Conservation (phyloP, 768 basidiomycete species). For the Russula olivacea region DNA sequence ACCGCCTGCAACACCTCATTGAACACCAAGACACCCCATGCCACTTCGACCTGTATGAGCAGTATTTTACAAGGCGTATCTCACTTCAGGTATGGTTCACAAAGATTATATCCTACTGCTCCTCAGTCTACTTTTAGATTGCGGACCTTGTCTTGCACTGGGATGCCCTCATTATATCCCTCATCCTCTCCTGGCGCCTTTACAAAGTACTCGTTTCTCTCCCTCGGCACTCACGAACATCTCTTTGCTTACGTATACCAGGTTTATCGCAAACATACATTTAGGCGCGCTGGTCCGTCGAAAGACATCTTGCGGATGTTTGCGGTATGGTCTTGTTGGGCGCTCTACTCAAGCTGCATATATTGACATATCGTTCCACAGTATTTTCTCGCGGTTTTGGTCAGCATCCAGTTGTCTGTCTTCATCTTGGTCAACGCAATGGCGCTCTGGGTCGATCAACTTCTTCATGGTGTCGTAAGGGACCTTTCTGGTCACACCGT, state of each 20-base stretch:
- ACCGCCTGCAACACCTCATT: slow-evolving; percentile 37
- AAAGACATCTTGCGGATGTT: slow-evolving; percentile 45
- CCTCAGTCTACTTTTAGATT: slow-evolving; percentile 33
- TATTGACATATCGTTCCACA: slow-evolving; percentile 22
- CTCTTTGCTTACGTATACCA: slow-evolving; percentile 22
- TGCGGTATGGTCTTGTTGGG: slow-evolving; percentile 34
- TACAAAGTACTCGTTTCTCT: slow-evolving; percentile 33
- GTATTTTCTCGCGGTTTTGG: slow-evolving; percentile 51
- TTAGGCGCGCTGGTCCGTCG: slow-evolving; percentile 51
- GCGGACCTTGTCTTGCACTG: slow-evolving; percentile 44
- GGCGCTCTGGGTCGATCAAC: slow-evolving; percentile 52
- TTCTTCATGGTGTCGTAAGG: slow-evolving; percentile 43
- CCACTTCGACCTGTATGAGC: slow-evolving; percentile 41
- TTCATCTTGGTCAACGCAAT: slow-evolving; percentile 47
- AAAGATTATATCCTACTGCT: neutral
- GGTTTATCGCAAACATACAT: slow-evolving; percentile 43
- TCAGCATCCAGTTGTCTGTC: slow-evolving; percentile 48
- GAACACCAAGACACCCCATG: slow-evolving; percentile 41
- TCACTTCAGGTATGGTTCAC: slow-evolving; percentile 38
- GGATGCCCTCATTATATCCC: slow-evolving; percentile 39
- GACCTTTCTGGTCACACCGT: slow-evolving; percentile 38
- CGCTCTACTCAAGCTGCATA: neutral
- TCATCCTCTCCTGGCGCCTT: slow-evolving; percentile 42
- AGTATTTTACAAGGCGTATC: slow-evolving; percentile 39
- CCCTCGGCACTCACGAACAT: neutral